Evolutionary conservation across 2,329 filamentous ascomycete genomes (phyloP).

Genomic region (Apiospora hydei): DNA sequence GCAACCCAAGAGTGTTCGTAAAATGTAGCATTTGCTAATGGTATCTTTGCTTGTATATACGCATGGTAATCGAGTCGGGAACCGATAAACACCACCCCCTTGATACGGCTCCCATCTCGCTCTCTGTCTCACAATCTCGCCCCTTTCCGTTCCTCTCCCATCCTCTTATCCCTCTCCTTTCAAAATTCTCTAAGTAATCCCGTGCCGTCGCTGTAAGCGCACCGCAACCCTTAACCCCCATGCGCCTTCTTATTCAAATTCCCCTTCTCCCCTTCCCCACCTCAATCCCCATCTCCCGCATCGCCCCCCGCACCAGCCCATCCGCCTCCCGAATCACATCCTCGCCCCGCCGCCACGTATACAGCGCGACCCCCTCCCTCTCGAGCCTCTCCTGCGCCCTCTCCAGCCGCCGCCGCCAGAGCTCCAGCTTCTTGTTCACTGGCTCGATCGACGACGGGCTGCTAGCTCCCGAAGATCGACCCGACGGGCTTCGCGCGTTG

Average conservation of each 20-base stretch:
- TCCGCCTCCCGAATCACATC: slow-evolving; percentile 74
- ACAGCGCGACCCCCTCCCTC: slow-evolving; percentile 70
- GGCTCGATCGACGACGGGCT: slow-evolving; percentile 31
- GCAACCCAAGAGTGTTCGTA: not conserved
- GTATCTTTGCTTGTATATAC: slow-evolving; percentile 15
- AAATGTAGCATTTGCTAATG: not conserved
- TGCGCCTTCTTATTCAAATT: not conserved
- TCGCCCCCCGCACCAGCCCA: slow-evolving; percentile 65
- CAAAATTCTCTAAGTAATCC: too few relatives aligned
- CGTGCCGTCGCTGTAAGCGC: not conserved
- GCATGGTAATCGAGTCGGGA: not conserved
- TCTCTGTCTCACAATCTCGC: not conserved
- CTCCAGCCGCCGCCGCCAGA: slow-evolving; percentile 74
- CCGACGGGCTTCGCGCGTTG: not conserved
- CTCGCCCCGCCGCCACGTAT: slow-evolving; percentile 75
- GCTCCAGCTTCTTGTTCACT: slow-evolving; percentile 72
- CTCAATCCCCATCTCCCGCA: slow-evolving; percentile 49
- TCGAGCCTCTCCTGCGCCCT: slow-evolving; percentile 69
- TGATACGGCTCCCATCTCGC: not conserved
- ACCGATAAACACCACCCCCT: not conserved
- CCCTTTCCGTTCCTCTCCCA: not conserved
- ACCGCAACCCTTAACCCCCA: not conserved
- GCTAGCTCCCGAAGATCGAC: slow-evolving; percentile 32
- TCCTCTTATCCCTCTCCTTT: not conserved
- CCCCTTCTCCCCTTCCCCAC: slow-evolving; percentile 20